These are phyloP conservation scores for Candida oleophila DNA, from an alignment of 805 yeast genomes.

Conservation along the genomic window DNA sequence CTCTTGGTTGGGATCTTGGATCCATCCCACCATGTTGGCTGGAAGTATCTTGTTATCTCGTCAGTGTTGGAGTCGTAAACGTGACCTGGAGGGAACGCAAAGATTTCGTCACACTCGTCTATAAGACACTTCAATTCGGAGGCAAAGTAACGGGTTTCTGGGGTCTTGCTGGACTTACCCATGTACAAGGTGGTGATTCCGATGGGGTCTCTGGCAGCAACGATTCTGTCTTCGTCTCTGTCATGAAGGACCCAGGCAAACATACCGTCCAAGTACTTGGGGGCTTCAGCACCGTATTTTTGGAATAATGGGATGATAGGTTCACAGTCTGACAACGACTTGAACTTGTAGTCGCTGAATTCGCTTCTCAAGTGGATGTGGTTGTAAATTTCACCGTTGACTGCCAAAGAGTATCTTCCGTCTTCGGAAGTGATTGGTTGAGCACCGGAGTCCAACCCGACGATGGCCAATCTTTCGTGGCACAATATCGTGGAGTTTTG, in stretches of 20 bases:
- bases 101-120: slow-evolving; percentile 91
- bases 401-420: slow-evolving; percentile 71
- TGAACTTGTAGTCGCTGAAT: slow-evolving; percentile 69
- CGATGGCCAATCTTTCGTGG: slow-evolving; percentile 97
- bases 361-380: slow-evolving; percentile 85
- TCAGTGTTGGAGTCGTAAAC: slow-evolving; percentile 91
- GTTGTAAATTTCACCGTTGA: slow-evolving; percentile 98
- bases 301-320: slow-evolving; percentile 90
- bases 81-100: slow-evolving; percentile 98
- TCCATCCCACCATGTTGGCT: slow-evolving; percentile 94
- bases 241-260: slow-evolving; percentile 94
- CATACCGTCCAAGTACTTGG: slow-evolving; percentile 95
- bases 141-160: slow-evolving; percentile 84
- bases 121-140: slow-evolving; percentile 91
- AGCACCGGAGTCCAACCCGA: slow-evolving; percentile 96
- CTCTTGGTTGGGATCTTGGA: slow-evolving; percentile 69
- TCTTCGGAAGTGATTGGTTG: slow-evolving; percentile 90
- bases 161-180: slow-evolving; percentile 74
- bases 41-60: slow-evolving; percentile 80
- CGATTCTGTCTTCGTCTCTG: slow-evolving; percentile 75
- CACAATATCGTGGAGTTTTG: slow-evolving; percentile 80
- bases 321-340: slow-evolving; percentile 94
- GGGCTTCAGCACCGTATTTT: slow-evolving; percentile 87
- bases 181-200: slow-evolving; percentile 95
- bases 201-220: slow-evolving; percentile 98